These are phyloP conservation scores for Xylaria arbuscula DNA, from an alignment of 2,329 filamentous ascomycete species.

Conservation along the genomic window DNA sequence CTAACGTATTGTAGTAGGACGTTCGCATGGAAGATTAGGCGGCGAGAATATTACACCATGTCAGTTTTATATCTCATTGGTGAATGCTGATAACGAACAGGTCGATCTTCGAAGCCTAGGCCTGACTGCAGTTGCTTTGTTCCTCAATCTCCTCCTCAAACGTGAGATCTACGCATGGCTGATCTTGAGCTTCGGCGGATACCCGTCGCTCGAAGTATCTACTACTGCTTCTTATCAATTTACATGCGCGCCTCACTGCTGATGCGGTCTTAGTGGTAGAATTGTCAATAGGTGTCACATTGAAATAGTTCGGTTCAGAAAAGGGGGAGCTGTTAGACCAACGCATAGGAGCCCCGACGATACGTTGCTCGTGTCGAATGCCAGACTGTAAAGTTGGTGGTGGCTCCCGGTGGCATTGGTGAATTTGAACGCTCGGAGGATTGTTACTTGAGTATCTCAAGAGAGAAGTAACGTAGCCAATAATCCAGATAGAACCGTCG, in stretches of 20 bases:
- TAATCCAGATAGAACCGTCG: not conserved
- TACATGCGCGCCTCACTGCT: conserved; percentile 1
- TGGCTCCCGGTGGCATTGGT: conserved; percentile 10
- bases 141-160: conserved; percentile 4
- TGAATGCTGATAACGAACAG: conserved; percentile 15
- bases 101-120: conserved; percentile 27
- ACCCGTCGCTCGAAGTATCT: conserved; percentile 28
- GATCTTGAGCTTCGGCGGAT: conserved; percentile 16
- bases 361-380: conserved; percentile 15
- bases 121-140: conserved; percentile 5
- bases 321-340: not conserved
- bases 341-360: conserved; percentile 1
- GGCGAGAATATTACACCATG: conserved; percentile 9
- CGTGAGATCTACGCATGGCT: not conserved
- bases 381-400: not conserved
- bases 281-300: conserved; percentile 5
- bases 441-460: conserved; percentile 2
- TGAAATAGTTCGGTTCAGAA: not conserved
- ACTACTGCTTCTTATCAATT: conserved; percentile 8
- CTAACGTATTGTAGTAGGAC: conserved; percentile 5
- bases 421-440: conserved; percentile 11
- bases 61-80: conserved; percentile 16
- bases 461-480: conserved; percentile 33
- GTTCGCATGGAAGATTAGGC: conserved; percentile 5
- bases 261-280: not conserved